Evolutionary conservation across 371 early-diverging fungal species (phyloP).

Genomic region (Haplosporangium sp.): DNA sequence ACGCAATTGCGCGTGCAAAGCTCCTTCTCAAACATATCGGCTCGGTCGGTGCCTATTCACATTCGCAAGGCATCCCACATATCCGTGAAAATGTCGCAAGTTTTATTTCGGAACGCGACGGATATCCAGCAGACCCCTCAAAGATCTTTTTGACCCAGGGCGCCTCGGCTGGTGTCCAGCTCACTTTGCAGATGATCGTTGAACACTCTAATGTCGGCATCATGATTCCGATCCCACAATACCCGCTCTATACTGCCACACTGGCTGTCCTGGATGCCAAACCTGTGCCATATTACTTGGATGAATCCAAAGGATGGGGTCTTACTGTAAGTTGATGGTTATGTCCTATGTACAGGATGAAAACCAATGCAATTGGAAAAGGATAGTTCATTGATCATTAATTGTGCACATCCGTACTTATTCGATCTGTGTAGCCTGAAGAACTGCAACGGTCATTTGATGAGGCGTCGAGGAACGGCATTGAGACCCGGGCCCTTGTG

Average conservation of each 20-base stretch:
- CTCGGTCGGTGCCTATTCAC: constrained; percentile 94
- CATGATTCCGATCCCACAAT: constrained; percentile 98
- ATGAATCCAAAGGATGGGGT: constrained; percentile 89
- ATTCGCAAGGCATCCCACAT: constrained; percentile 89
- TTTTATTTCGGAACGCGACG: constrained; percentile 87
- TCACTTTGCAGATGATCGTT: constrained; percentile 84
- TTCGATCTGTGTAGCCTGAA: constrained; percentile 35
- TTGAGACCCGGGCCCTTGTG: constrained; percentile 94
- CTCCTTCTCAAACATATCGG: constrained; percentile 74
- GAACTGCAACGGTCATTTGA: constrained; percentile 72
- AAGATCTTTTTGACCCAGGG: constrained; percentile 93
- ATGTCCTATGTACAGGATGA: neutral
- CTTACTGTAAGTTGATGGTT: constrained; percentile 59
- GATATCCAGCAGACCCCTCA: constrained; percentile 84
- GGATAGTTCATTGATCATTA: neutral
- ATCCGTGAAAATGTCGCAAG: constrained; percentile 90
- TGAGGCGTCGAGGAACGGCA: constrained; percentile 75
- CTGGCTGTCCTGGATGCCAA: constrained; percentile 83
- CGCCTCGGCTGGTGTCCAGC: constrained; percentile 92
- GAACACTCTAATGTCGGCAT: constrained; percentile 85
- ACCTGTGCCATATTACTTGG: constrained; percentile 92
- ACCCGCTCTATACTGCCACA: constrained; percentile 97
- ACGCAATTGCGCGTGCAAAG: constrained; percentile 89
- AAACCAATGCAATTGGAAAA: neutral
- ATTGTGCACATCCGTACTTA: neutral